Conservation (phyloP, 257 asterid genomes). For the Catharanthus roseus region DNA sequence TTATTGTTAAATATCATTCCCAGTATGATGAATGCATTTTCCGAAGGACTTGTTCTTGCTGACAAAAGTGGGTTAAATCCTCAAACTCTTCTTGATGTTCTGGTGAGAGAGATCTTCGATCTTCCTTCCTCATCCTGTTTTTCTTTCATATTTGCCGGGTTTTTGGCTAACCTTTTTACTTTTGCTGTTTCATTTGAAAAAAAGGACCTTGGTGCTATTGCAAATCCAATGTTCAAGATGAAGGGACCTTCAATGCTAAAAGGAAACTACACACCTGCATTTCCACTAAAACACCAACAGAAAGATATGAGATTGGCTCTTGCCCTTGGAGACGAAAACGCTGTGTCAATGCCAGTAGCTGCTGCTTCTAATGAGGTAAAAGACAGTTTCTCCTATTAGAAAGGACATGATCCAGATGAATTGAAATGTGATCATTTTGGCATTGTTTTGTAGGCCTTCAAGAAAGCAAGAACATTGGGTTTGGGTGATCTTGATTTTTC, state of each 20-base stretch:
- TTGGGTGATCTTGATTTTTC: constrained; percentile 87
- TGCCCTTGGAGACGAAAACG: constrained; percentile 86
- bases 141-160: background rate
- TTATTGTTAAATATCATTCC: constrained; percentile 19
- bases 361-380: constrained; percentile 94
- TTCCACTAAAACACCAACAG: constrained; percentile 96
- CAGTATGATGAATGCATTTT: constrained; percentile 97
- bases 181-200: constrained; percentile 18
- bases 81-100: constrained; percentile 78
- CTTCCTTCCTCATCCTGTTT: too few species aligned
- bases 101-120: constrained; percentile 72
- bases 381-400: background rate
- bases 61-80: constrained; percentile 86
- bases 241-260: constrained; percentile 88
- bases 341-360: constrained; percentile 91
- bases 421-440: background rate
- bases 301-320: constrained; percentile 97
- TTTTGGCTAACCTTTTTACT: background rate
- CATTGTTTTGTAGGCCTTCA: constrained; percentile 63
- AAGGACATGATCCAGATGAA: background rate
- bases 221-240: constrained; percentile 91
- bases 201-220: constrained; percentile 96
- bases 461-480: constrained; percentile 81
- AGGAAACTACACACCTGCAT: constrained; percentile 70
- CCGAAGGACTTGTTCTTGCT: constrained; percentile 87